phyloP scores from a whole-genome alignment of 352 stramenopile species.

The Pythium folliculosum region DNA sequence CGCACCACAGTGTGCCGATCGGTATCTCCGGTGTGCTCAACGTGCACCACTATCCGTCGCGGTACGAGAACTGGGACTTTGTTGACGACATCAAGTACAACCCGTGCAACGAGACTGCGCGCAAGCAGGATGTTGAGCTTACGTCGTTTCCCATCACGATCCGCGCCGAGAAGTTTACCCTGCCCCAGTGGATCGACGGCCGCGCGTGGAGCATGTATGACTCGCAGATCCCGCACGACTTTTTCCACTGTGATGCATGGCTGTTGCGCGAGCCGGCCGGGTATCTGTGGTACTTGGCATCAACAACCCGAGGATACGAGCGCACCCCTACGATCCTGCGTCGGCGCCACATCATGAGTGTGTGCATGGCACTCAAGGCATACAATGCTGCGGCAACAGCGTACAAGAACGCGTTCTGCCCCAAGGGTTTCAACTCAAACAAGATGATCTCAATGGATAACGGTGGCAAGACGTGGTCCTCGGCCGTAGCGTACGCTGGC shows the following conservation, averaged over 20 bases:
- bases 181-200: constrained; percentile 79
- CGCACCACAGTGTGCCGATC: constrained; percentile 52
- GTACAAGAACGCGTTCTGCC: constrained; percentile 57
- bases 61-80: constrained; percentile 89
- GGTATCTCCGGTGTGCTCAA: constrained; percentile 74
- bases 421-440: constrained; percentile 72
- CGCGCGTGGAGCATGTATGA: constrained; percentile 76
- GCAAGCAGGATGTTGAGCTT: constrained; percentile 45
- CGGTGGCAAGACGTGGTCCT: constrained; percentile 39
- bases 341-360: constrained; percentile 71
- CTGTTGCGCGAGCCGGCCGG: constrained; percentile 55
- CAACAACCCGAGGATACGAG: constrained; percentile 75
- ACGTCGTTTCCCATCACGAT: constrained; percentile 77
- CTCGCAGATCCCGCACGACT: constrained; percentile 54
- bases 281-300: constrained; percentile 73
- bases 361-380: constrained; percentile 62
- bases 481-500: constrained; percentile 44
- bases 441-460: constrained; percentile 65
- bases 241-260: constrained; percentile 76
- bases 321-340: constrained; percentile 77
- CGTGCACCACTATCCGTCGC: constrained; percentile 78
- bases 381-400: constrained; percentile 70
- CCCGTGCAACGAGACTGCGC: constrained; percentile 49
- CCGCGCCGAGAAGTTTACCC: constrained; percentile 68
- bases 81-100: constrained; percentile 81